Evolutionary conservation across 352 stramenopile species (phyloP), one percentile per base, ranked within the genome.

Genomic region (Pythium aphanidermatum): DNA sequence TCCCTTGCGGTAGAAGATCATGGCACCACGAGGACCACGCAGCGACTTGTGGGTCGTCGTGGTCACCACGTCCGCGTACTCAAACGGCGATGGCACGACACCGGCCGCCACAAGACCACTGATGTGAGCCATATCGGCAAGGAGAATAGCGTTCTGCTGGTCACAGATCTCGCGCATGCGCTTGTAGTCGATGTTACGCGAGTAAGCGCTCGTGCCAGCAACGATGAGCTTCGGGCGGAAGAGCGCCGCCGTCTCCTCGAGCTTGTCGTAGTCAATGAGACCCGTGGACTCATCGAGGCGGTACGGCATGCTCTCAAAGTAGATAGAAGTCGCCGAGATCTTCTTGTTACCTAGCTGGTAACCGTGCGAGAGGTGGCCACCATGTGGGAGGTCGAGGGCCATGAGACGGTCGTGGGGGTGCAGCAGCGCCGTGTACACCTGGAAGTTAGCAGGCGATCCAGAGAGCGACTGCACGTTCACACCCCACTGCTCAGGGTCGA

Each of bases 21-120:
- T 99, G 34, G 96, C 97, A 34, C 96, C 97, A 54, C 97, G 88
- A 9, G 97, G 97, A 27, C 97, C 97, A 51, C 97, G 84, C 20
- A 99, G 81, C 51, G 90, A 98, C 78, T 99, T 99, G 85, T 99
- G 97, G 31, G 96, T 99, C 29, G 97, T 99, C 13, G 97, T 99
- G 26, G 96, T 99, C 25, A 99, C 97, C 37, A 99, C 95, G 66
- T 99, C 97, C 2, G 92, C 90, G 62, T 95, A 96, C 37, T 98
- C 88, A 55, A 99, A 99, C 20, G 96, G 97, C 21, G 88, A 96
- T 1, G 96, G 96, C 46, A 99, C 96, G 8, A 98, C 93, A 32
- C 94, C 86, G 16, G 82, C 86, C 6, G 96, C 88, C 30, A 99
- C 94, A 19, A 99, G 80, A 30, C 97, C 97, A 20, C 85, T 98